Evolutionary conservation across 2,329 filamentous ascomycete species (phyloP), one percentile per base, ranked within the genome.

Genomic region (Diaporthe sp.): DNA sequence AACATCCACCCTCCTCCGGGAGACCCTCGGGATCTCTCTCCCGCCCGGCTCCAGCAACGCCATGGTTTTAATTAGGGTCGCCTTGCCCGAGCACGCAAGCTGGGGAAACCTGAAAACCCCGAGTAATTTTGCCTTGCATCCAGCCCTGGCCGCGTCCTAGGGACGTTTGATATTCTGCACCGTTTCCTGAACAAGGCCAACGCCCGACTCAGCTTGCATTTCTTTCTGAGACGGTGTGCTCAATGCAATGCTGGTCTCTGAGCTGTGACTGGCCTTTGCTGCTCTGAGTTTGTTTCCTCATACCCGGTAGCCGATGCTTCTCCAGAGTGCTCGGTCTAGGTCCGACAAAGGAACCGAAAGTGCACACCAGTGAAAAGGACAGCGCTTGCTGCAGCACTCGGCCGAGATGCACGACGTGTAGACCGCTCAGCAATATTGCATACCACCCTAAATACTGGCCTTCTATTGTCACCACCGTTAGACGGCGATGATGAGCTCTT

Each of bases 81-180:
- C 63, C 32, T 53, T 68, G 63, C 32, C 63, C 63, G 63, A 68
- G 47, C 44, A 66, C 44, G 30, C 44, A 66, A 51, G 30, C 44
- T 51, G 44, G 61, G 44, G 44, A 66, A 66, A 66, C 61, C 27
- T 50, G 61, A 66, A 66, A 68, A 53, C 8, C 63, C 63, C 32
- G 47, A 53, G 44, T 53, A 53, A 53, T 68, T 68, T 39, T 68
- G 22, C 44, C 63, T 37, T 66, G 44, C 47, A 6, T 17, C 63
- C 30, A 19, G 44, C 44, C 25, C 30, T 37, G 44, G 44, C 59
- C 59, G 39, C 25, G 63, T 68, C 10, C 63, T 68, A 17, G 3
- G 8, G 13, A 39, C 5, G 47, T 68, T 68, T 68, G 63, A 68
- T 68, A 68, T 53, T 68, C 63, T 53, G 47, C 47, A 68, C 51